Evolutionary conservation across 345 rosid genomes (phyloP).

Genomic region (Viola odorata): DNA sequence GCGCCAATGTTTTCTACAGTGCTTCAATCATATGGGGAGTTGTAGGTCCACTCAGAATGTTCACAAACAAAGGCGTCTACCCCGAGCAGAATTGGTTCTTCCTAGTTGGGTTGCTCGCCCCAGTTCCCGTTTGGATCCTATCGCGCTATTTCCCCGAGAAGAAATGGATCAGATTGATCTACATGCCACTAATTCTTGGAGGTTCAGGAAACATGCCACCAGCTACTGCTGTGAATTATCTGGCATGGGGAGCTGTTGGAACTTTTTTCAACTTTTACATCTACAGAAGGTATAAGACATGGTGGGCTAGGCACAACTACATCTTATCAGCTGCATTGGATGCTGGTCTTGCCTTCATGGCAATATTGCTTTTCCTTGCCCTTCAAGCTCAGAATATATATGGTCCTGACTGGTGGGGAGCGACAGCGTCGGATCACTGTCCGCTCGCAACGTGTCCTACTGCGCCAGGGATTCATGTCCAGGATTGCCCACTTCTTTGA

Average conservation of each 20-base stretch:
- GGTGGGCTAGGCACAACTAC: conserved; percentile 80
- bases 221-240: conserved; percentile 56
- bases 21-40: conserved; percentile 95
- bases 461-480: neutral
- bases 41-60: conserved; percentile 69
- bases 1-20: conserved; percentile 64
- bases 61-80: conserved; percentile 52
- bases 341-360: conserved; percentile 79
- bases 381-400: conserved; percentile 7
- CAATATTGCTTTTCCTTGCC: conserved; percentile 44
- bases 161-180: conserved; percentile 49
- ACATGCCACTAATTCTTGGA: conserved; percentile 55
- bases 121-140: conserved; percentile 59
- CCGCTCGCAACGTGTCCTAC: neutral
- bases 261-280: conserved; percentile 59
- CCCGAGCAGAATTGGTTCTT: conserved; percentile 72
- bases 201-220: conserved; percentile 47
- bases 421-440: neutral
- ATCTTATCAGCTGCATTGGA: conserved; percentile 71
- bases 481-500: neutral
- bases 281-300: conserved; percentile 45
- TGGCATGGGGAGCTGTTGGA: conserved; percentile 60
- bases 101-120: conserved; percentile 66
- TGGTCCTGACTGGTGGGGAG: neutral
- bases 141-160: conserved; percentile 54